phyloP scores from a whole-genome alignment of 2,329 filamentous ascomycete species.

The Fusarium brevicatenulatum region DNA sequence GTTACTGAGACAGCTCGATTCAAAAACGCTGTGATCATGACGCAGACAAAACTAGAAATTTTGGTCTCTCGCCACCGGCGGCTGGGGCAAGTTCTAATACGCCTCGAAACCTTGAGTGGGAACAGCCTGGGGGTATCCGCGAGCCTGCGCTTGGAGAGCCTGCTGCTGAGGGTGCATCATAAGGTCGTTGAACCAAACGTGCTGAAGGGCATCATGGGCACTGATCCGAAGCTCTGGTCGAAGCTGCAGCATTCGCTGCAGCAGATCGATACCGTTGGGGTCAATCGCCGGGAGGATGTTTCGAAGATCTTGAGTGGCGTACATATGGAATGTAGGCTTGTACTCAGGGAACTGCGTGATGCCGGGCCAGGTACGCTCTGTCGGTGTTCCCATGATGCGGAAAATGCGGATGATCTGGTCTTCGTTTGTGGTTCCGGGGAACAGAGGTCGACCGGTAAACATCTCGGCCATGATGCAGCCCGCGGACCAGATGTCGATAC shows the following conservation, averaged over 20 bases:
- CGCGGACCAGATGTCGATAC: slow-evolving; percentile 99
- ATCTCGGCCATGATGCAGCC: slow-evolving; percentile 99
- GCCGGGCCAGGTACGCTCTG: slow-evolving; percentile 93
- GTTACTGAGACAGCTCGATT: slow-evolving; percentile 10
- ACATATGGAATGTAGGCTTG: slow-evolving; percentile 94
- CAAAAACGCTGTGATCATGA: slow-evolving; percentile 1
- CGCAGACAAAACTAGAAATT: slow-evolving; percentile 8
- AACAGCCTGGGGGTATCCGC: slow-evolving; percentile 53
- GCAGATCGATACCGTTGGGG: slow-evolving; percentile 82
- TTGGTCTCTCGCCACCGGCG: background rate
- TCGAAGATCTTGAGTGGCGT: slow-evolving; percentile 88
- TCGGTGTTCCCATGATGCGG: slow-evolving; percentile 97
- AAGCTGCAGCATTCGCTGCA: slow-evolving; percentile 91
- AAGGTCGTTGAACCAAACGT: slow-evolving; percentile 91
- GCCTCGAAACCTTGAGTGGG: slow-evolving; percentile 53
- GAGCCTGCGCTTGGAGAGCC: slow-evolving; percentile 55
- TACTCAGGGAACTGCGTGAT: slow-evolving; percentile 98
- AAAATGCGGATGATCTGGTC: slow-evolving; percentile 98
- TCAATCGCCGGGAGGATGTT: slow-evolving; percentile 93
- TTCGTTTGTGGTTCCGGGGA: slow-evolving; percentile 97
- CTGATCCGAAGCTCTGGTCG: slow-evolving; percentile 91
- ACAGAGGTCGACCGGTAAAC: slow-evolving; percentile 95
- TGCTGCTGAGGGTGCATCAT: slow-evolving; percentile 63
- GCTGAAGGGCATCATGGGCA: slow-evolving; percentile 84
- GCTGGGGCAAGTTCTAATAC: slow-evolving; percentile 44